These are phyloP conservation scores for Leucosporidium yakuticum DNA, from an alignment of 768 basidiomycete species.

Conservation along the genomic window DNA sequence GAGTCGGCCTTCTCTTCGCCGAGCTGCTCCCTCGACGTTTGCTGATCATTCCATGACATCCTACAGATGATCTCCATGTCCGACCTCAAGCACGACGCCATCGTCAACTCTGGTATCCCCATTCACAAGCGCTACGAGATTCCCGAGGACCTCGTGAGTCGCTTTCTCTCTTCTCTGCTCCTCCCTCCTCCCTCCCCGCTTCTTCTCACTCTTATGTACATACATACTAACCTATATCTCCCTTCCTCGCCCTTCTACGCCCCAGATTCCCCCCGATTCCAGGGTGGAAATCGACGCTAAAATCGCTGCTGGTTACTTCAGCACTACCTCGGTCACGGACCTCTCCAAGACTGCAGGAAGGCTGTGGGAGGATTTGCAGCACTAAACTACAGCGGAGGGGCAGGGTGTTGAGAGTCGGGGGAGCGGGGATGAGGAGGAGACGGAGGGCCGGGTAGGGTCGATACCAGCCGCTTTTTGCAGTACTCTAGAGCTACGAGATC, in stretches of 20 bases:
- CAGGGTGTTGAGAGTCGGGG: too few species aligned
- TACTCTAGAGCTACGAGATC: too few species aligned
- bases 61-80: slow-evolving; percentile 11
- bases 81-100: slow-evolving; percentile 84
- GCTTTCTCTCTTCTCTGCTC: background rate
- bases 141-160: slow-evolving; percentile 70
- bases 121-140: slow-evolving; percentile 79
- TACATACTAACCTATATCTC: too few species aligned
- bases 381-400: slow-evolving; percentile 4
- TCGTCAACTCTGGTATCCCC: slow-evolving; percentile 78
- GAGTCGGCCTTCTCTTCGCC: slow-evolving; percentile 58
- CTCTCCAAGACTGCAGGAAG: slow-evolving; percentile 78
- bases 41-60: slow-evolving; percentile 54
- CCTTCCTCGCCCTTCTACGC: background rate
- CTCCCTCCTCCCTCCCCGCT: background rate
- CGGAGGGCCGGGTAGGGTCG: too few species aligned
- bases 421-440: too few species aligned
- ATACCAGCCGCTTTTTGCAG: too few species aligned
- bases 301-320: slow-evolving; percentile 74
- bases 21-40: slow-evolving; percentile 48
- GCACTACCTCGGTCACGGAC: slow-evolving; percentile 64
- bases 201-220: too few species aligned
- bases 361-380: slow-evolving; percentile 67
- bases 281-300: slow-evolving; percentile 95
- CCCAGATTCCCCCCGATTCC: slow-evolving; percentile 53